A percentile compares a stretch with the other conserved stretches of the same genome.
These are phyloP conservation scores for Pelargonium fulgidum DNA, from an alignment of 441 rosid species.

Conservation along the genomic window DNA sequence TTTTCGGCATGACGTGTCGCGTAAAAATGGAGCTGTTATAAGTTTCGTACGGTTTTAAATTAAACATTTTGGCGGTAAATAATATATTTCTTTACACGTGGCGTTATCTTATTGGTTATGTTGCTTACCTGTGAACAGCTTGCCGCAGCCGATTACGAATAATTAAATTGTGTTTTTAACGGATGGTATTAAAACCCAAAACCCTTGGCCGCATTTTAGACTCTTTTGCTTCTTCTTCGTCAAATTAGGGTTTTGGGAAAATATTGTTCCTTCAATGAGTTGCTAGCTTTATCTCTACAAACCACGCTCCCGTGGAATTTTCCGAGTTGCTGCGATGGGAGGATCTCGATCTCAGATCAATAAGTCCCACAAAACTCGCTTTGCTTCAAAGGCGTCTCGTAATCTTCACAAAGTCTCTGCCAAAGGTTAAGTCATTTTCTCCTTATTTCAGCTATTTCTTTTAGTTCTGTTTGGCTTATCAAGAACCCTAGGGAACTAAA, in stretches of 20 bases:
- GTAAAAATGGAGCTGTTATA: not conserved
- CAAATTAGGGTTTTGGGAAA: slow-evolving; percentile 20
- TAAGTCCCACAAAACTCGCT: slow-evolving; percentile 79
- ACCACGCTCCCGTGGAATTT: not conserved
- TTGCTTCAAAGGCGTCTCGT: slow-evolving; percentile 73
- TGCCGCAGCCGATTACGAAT: not conserved
- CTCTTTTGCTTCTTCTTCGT: not conserved
- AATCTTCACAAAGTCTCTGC: slow-evolving; percentile 62
- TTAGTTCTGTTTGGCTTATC: not conserved
- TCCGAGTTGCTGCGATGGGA: slow-evolving; percentile 46
- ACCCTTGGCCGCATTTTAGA: not conserved
- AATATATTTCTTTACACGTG: not conserved
- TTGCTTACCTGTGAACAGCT: not conserved
- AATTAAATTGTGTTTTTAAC: not conserved
- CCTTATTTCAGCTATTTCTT: not conserved
- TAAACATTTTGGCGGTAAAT: too few relatives aligned
- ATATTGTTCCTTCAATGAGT: not conserved
- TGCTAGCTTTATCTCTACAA: not conserved
- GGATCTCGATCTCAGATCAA: slow-evolving; percentile 73
- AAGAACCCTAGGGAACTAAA: not conserved
- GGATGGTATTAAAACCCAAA: not conserved
- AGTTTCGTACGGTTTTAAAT: too few relatives aligned
- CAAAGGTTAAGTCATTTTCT: slow-evolving; percentile 35
- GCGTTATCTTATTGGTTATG: not conserved
- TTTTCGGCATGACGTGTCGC: not conserved